phyloP scores from a whole-genome alignment of 2,329 filamentous ascomycete genomes.

The Colletotrichum lentis region DNA sequence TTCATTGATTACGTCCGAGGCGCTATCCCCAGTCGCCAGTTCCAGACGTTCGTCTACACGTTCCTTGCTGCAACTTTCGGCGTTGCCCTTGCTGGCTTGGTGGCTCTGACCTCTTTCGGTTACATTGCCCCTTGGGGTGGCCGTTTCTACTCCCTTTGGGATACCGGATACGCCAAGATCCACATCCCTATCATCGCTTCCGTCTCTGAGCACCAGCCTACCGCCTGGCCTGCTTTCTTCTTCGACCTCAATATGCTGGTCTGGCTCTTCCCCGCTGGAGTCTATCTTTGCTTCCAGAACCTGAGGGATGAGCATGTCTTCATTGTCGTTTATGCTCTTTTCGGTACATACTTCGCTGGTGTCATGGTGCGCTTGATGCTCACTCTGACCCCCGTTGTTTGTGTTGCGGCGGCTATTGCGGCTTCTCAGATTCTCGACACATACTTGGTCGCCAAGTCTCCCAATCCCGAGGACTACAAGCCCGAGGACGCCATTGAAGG shows the following conservation, averaged over 20 bases:
- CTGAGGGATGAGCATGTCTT: slow-evolving; percentile 97
- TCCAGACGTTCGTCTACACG: slow-evolving; percentile 85
- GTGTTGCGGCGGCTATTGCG: slow-evolving; percentile 89
- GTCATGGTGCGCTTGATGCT: slow-evolving; percentile 99
- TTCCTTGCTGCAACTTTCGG: slow-evolving; percentile 79
- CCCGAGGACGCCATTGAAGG: slow-evolving; percentile 58
- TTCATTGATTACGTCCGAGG: slow-evolving; percentile 90
- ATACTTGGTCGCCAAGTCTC: slow-evolving; percentile 75
- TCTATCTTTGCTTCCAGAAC: slow-evolving; percentile 96
- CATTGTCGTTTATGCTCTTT: slow-evolving; percentile 94
- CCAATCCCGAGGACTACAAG: slow-evolving; percentile 53
- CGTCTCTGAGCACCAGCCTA: slow-evolving; percentile 99
- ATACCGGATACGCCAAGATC: slow-evolving; percentile 98
- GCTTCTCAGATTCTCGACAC: slow-evolving; percentile 88
- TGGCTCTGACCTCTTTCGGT: slow-evolving; percentile 86
- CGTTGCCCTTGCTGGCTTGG: slow-evolving; percentile 76
- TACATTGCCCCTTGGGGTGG: slow-evolving; percentile 97
- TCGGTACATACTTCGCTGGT: slow-evolving; percentile 97
- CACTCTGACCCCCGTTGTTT: slow-evolving; percentile 94
- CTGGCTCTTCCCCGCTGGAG: slow-evolving; percentile 98
- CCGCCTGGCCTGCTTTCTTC: slow-evolving; percentile 98
- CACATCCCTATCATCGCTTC: slow-evolving; percentile 99
- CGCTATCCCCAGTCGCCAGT: slow-evolving; percentile 91
- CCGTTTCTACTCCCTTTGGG: slow-evolving; percentile 99
- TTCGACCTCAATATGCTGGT: slow-evolving; percentile 98